A percentile compares a stretch with the other conserved stretches of the same genome.
Conservation (phyloP, 2,329 filamentous ascomycete genomes). For the Aphanocladium album region DNA sequence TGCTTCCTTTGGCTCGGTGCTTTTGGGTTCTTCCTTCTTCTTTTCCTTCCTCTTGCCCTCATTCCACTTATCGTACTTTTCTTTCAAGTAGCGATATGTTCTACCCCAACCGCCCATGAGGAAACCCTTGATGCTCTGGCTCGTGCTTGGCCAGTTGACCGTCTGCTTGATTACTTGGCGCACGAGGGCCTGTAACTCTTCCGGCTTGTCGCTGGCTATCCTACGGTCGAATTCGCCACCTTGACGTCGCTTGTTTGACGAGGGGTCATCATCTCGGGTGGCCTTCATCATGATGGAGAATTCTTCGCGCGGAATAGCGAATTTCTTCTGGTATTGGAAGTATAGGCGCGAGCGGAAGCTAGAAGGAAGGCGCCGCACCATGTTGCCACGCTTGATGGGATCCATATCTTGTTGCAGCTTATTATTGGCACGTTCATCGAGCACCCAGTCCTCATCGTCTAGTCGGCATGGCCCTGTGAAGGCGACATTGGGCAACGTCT, state of each 20-base stretch:
- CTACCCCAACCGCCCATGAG: slow-evolving; percentile 70
- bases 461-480: slow-evolving; percentile 56
- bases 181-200: slow-evolving; percentile 65
- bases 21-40: slow-evolving; percentile 21
- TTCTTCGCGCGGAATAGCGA: slow-evolving; percentile 74
- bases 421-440: slow-evolving; percentile 53
- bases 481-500: slow-evolving; percentile 80
- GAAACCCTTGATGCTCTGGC: slow-evolving; percentile 78
- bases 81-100: slow-evolving; percentile 69
- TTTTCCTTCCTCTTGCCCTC: slow-evolving; percentile 35
- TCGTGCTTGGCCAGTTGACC: slow-evolving; percentile 85
- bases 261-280: slow-evolving; percentile 64
- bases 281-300: slow-evolving; percentile 81
- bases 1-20: background rate
- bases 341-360: slow-evolving; percentile 86
- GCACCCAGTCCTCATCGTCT: slow-evolving; percentile 35
- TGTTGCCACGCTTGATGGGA: slow-evolving; percentile 83
- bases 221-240: slow-evolving; percentile 82
- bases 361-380: slow-evolving; percentile 86
- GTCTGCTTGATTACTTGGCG: slow-evolving; percentile 77
- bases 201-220: slow-evolving; percentile 65
- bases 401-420: slow-evolving; percentile 86
- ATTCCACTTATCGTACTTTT: slow-evolving; percentile 69
- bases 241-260: slow-evolving; percentile 64
- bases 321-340: slow-evolving; percentile 91